Evolutionary conservation across 2,329 filamentous ascomycete species (phyloP).

Genomic region (Neonectria magnoliae): DNA sequence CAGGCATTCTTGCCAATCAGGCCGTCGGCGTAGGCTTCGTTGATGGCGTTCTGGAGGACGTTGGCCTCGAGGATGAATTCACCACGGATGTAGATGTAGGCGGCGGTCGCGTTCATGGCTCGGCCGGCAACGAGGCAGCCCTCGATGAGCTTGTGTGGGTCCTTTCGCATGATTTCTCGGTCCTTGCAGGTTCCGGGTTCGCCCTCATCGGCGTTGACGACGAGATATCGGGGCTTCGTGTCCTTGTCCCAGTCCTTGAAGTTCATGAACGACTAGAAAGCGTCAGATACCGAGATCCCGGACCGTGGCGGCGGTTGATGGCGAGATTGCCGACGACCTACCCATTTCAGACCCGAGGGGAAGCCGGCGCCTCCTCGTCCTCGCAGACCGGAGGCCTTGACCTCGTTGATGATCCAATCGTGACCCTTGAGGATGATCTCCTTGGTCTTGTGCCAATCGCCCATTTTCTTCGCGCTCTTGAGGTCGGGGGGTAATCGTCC

Average conservation of each 20-base stretch:
- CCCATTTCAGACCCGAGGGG: slow-evolving; percentile 98
- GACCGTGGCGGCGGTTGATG: slow-evolving; percentile 23
- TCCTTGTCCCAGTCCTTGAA: slow-evolving; percentile 99
- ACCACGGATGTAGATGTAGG: slow-evolving; percentile 99
- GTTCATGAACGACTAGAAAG: slow-evolving; percentile 94
- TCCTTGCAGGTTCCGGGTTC: slow-evolving; percentile 99
- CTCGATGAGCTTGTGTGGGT: slow-evolving; percentile 98
- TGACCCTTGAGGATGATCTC: slow-evolving; percentile 97
- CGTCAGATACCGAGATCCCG: slow-evolving; percentile 37
- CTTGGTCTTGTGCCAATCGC: slow-evolving; percentile 99
- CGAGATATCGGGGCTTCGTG: slow-evolving; percentile 91
- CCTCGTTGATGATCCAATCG: slow-evolving; percentile 97
- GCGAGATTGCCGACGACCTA: slow-evolving; percentile 58
- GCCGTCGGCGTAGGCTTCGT: slow-evolving; percentile 95
- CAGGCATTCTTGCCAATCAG: slow-evolving; percentile 99
- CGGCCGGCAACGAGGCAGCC: slow-evolving; percentile 95
- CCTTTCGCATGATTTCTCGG: slow-evolving; percentile 99
- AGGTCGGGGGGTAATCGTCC: slow-evolving; percentile 90
- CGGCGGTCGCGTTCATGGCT: slow-evolving; percentile 98
- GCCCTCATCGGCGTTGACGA: slow-evolving; percentile 98
- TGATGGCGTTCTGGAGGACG: slow-evolving; percentile 92
- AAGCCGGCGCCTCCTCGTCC: slow-evolving; percentile 98
- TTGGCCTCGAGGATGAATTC: slow-evolving; percentile 98
- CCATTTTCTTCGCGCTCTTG: slow-evolving; percentile 96
- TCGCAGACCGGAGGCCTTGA: slow-evolving; percentile 95